Percentiles rank a stretch among this genome's conserved stretches.
These are phyloP conservation scores for Acrasis kona DNA, from an alignment of 78 protist species.

Conservation along the genomic window DNA sequence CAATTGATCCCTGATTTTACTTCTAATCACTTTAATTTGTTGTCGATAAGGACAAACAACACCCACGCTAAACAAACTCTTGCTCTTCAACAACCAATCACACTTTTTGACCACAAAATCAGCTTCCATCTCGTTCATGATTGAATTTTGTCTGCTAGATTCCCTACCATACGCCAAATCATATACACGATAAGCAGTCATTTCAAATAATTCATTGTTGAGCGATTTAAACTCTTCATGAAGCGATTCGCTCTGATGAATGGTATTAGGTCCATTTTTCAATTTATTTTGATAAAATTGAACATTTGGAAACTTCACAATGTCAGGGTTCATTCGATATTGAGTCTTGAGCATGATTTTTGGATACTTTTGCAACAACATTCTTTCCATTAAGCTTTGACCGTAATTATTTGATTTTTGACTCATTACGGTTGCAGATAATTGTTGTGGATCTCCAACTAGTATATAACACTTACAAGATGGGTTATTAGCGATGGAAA, in stretches of 20 bases:
- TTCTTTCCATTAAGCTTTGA: not conserved
- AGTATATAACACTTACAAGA: constrained; percentile 40
- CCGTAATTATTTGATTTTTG: not conserved
- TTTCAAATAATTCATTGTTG: no score
- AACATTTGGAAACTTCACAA: constrained; percentile 55
- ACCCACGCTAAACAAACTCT: no score
- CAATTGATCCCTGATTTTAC: not conserved
- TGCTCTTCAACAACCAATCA: no score
- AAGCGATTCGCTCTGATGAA: no score
- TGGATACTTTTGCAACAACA: not conserved
- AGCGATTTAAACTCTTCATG: no score
- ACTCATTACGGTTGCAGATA: constrained; percentile 64
- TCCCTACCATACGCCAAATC: no score
- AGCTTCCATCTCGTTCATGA: no score
- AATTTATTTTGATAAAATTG: constrained; percentile 53
- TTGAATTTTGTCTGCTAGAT: no score
- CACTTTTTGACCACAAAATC: no score
- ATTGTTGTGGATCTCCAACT: constrained; percentile 77
- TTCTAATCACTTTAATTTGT: constrained; percentile 12
- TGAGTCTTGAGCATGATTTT: constrained; percentile 38
- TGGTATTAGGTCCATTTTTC: no score
- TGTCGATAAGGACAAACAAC: constrained; percentile 74
- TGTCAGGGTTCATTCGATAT: constrained; percentile 78
- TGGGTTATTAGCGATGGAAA: constrained; percentile 7
- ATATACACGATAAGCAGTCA: no score